Base-by-base conservation (phyloP, 2,329 filamentous ascomycete species). In the Alternaria ventricosa region DNA sequence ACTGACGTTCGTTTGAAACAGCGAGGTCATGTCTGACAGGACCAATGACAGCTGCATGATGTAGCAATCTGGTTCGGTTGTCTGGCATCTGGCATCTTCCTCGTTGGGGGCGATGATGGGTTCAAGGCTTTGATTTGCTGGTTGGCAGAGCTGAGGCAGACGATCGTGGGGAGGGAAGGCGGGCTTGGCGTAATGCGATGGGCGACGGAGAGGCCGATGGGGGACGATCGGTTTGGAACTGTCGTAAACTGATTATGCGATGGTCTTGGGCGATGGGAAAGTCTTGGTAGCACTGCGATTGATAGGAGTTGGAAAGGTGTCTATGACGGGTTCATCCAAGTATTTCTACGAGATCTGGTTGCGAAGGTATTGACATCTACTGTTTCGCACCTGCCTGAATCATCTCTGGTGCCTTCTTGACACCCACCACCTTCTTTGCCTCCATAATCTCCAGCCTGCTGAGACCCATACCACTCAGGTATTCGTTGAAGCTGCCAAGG, bases 401-500 rank as follows among this genome's bases (percentile, higher is more conserved):
- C 71, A 78, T 75, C 55, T 77, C 72, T 5, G 69, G 71, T 22
- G 56, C 65, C 25, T 61, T 73, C 20, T 53, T 60, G 6, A 55
- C 41, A 13, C 66, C 66, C 4, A 68, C 68, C 27, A 68, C 66
- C 63, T 75, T 74, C 60, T 77, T 79, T 27, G 76, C 94, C 60
- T 91, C 82, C 71, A 90, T 86, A 70, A 97, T 84, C 72, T 97
- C 94, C 59, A 86, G 85, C 65, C 86, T 84, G 43, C 85, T 90
- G 67, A 97, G 81, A 49, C 90, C 87, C 69, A 97, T 82, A 64
- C 92, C 89, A 36, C 83, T 82, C 67, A 90, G 86, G 78, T 94
- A 97, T 61, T 88, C 87, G 61, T 90, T 91, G 80, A 97, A 97
- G 22, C 86, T 88, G 11, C 82, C 77, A 36, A 97, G 72, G 5